A percentile compares a stretch with the other conserved stretches of the same genome.
These are phyloP conservation scores for Neoboletus magnificus DNA, from an alignment of 768 basidiomycete genomes.

Conservation along the genomic window DNA sequence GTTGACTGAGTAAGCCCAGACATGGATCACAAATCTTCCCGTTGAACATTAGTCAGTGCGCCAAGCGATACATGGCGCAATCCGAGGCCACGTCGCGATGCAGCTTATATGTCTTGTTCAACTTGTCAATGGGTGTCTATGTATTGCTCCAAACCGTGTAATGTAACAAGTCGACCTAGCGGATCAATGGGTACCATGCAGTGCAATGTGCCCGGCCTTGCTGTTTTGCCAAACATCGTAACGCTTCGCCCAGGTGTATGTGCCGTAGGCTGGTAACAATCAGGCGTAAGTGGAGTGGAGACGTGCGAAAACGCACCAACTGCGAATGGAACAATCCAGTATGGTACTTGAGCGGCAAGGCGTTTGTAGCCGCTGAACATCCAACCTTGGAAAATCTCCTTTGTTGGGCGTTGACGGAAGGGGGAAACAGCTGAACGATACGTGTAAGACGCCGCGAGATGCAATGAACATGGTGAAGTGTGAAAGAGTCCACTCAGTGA, in stretches of 20 bases:
- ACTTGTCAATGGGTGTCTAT: conserved; percentile 10
- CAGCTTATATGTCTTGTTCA: background rate
- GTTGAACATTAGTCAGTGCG: conserved; percentile 7
- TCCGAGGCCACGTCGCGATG: background rate
- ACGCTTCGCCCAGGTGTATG: conserved; percentile 76
- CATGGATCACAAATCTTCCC: conserved; percentile 11
- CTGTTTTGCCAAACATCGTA: conserved; percentile 67
- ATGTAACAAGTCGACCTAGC: conserved; percentile 13
- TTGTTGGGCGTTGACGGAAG: conserved; percentile 70
- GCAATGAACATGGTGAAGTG: background rate
- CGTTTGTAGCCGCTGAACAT: conserved; percentile 86
- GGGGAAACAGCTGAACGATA: conserved; percentile 68
- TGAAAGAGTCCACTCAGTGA: conserved; percentile 12
- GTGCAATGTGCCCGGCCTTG: conserved; percentile 75
- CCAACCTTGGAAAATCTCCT: conserved; percentile 68
- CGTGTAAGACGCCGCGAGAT: background rate
- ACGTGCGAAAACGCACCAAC: conserved; percentile 52
- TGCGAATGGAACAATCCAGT: conserved; percentile 76
- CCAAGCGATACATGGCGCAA: conserved; percentile 8
- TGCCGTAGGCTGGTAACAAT: conserved; percentile 57
- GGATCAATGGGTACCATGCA: conserved; percentile 28
- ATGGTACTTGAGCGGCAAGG: conserved; percentile 67
- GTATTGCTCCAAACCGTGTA: conserved; percentile 8
- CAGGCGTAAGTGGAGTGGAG: background rate
- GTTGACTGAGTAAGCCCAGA: conserved; percentile 14